These are phyloP conservation scores for Calocybe cyanea DNA, from an alignment of 768 basidiomycete genomes.

Conservation along the genomic window DNA sequence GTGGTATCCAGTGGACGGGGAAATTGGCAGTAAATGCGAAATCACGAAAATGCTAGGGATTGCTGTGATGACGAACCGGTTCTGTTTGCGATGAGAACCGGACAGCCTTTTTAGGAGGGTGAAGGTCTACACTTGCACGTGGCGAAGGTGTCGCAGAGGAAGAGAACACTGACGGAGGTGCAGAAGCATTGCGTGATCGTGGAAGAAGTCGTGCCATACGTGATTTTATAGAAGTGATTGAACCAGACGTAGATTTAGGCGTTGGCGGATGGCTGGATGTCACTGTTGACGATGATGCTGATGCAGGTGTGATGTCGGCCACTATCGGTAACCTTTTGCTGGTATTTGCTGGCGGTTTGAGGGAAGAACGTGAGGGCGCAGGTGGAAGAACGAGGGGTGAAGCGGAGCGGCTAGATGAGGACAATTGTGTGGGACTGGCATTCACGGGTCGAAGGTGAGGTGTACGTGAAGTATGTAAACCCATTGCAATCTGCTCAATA, in stretches of 20 bases:
- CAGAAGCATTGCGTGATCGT: constrained; percentile 36
- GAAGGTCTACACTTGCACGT: constrained; percentile 31
- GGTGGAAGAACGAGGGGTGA: constrained; percentile 40
- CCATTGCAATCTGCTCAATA: constrained; percentile 78
- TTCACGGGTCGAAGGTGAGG: constrained; percentile 57
- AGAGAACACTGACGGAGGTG: constrained; percentile 28
- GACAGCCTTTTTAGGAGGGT: constrained; percentile 52
- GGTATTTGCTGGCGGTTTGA: constrained; percentile 49
- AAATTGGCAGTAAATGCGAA: not conserved
- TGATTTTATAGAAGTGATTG: constrained; percentile 27
- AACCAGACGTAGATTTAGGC: constrained; percentile 12
- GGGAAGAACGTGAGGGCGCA: constrained; percentile 59
- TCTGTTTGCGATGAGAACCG: constrained; percentile 51
- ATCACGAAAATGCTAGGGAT: not conserved
- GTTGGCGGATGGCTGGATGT: constrained; percentile 36
- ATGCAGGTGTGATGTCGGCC: constrained; percentile 35
- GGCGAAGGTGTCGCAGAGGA: constrained; percentile 32
- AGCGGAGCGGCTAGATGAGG: constrained; percentile 25
- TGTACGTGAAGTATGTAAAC: constrained; percentile 71
- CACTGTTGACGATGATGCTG: constrained; percentile 46
- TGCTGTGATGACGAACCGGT: constrained; percentile 17
- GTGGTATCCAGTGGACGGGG: not conserved
- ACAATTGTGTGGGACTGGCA: constrained; percentile 26
- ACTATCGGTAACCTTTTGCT: constrained; percentile 22
- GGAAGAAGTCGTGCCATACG: constrained; percentile 53